These are phyloP conservation scores for Dendrostoma leiphaemia DNA, from an alignment of 2,329 filamentous ascomycete species.

Conservation along the genomic window DNA sequence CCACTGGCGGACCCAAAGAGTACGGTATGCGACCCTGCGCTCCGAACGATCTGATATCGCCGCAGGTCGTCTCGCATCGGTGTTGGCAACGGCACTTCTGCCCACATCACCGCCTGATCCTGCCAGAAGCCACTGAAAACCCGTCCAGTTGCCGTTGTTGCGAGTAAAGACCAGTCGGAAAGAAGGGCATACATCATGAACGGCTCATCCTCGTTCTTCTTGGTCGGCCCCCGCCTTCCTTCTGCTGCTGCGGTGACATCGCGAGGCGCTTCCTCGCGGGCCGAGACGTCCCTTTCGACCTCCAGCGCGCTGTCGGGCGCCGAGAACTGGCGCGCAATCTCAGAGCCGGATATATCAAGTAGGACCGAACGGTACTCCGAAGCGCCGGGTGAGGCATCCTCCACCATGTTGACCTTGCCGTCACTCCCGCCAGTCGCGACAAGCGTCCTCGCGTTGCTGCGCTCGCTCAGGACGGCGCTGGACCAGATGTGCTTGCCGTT, in stretches of 20 bases:
- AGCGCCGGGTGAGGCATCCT: slow-evolving; percentile 14
- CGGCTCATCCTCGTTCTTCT: slow-evolving; percentile 8
- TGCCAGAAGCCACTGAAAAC: slow-evolving; percentile 47
- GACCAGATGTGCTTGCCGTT: slow-evolving; percentile 92
- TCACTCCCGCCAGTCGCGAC: slow-evolving; percentile 84
- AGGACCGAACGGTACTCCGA: neutral
- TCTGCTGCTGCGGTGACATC: neutral
- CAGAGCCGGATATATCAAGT: neutral
- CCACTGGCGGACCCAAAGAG: slow-evolving; percentile 50
- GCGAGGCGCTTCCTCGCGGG: neutral
- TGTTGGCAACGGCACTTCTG: slow-evolving; percentile 36
- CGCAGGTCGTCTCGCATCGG: slow-evolving; percentile 36
- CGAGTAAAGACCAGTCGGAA: slow-evolving; percentile 47
- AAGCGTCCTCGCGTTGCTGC: slow-evolving; percentile 21
- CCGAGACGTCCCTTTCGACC: neutral
- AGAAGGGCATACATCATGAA: slow-evolving; percentile 59
- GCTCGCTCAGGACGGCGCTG: slow-evolving; percentile 43
- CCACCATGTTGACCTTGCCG: slow-evolving; percentile 59
- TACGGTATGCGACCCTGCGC: slow-evolving; percentile 35
- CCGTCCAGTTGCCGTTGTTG: slow-evolving; percentile 59
- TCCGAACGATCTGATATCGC: slow-evolving; percentile 47
- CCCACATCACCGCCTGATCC: slow-evolving; percentile 36
- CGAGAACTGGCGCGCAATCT: neutral
- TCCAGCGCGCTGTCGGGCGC: neutral
- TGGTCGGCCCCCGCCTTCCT: neutral